These are phyloP conservation scores for Amanita muscaria DNA, from an alignment of 768 basidiomycete genomes.

Conservation along the genomic window DNA sequence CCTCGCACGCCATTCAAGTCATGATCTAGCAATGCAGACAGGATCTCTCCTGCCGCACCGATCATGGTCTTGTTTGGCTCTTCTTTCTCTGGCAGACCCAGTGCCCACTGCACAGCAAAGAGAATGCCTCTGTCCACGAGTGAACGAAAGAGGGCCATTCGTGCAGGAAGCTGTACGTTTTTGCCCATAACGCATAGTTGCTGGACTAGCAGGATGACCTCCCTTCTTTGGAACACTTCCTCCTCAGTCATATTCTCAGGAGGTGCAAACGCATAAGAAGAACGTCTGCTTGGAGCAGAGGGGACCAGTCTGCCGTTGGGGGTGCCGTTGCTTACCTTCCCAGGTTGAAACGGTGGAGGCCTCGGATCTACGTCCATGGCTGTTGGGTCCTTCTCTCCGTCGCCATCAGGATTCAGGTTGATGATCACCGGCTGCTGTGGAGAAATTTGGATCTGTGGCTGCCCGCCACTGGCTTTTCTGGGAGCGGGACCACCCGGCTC, in stretches of 20 bases:
- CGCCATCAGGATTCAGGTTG: slow-evolving; percentile 34
- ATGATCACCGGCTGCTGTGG: slow-evolving; percentile 27
- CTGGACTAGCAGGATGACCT: slow-evolving; percentile 82
- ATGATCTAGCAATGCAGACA: slow-evolving; percentile 82
- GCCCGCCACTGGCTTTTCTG: slow-evolving; percentile 13
- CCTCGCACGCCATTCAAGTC: slow-evolving; percentile 80
- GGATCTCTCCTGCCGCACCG: slow-evolving; percentile 77
- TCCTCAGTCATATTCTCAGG: slow-evolving; percentile 46
- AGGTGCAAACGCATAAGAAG: slow-evolving; percentile 46
- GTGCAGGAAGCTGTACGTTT: slow-evolving; percentile 84
- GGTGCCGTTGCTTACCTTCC: slow-evolving; percentile 24
- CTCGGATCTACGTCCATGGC: slow-evolving; percentile 34
- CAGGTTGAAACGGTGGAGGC: slow-evolving; percentile 13
- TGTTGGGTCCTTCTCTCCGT: slow-evolving; percentile 24
- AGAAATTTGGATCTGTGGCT: slow-evolving; percentile 11
- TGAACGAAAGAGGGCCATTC: slow-evolving; percentile 77
- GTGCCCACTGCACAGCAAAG: slow-evolving; percentile 89
- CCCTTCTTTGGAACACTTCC: slow-evolving; percentile 51
- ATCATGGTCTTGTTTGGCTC: slow-evolving; percentile 47
- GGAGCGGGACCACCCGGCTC: background rate
- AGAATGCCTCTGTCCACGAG: slow-evolving; percentile 85
- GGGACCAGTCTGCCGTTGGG: slow-evolving; percentile 17
- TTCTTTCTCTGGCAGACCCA: slow-evolving; percentile 57
- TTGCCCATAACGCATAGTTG: slow-evolving; percentile 95
- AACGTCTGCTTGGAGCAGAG: slow-evolving; percentile 12